phyloP scores from a whole-genome alignment of 176 grass and related monocot genomes.

The Canna indica region DNA sequence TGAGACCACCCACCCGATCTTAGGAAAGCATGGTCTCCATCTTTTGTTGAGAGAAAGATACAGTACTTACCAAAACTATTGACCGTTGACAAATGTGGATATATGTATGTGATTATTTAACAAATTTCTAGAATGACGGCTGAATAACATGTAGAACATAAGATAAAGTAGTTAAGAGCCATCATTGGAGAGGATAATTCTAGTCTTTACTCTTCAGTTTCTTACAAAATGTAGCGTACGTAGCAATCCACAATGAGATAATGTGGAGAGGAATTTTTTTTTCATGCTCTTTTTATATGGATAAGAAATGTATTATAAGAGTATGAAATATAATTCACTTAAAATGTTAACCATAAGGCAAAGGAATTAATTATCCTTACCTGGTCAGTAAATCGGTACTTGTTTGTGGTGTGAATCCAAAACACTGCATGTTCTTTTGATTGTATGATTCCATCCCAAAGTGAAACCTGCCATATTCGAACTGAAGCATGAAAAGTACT shows the following conservation, averaged over 20 bases:
- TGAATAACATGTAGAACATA: not conserved
- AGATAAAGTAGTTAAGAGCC: not conserved
- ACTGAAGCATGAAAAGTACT: not conserved
- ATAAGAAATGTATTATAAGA: no score
- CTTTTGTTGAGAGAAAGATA: no score
- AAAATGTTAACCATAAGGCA: not conserved
- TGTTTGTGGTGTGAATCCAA: slow-evolving; percentile 95
- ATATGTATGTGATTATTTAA: not conserved
- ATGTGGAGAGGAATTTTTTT: no score
- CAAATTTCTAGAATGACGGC: not conserved
- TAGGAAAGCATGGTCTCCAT: no score
- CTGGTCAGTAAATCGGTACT: slow-evolving; percentile 97
- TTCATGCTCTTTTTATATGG: no score
- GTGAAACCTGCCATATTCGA: slow-evolving; percentile 55
- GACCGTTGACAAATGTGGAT: no score
- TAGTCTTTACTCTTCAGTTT: not conserved
- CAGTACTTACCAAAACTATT: no score
- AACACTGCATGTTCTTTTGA: slow-evolving; percentile 79
- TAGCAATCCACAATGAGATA: not conserved
- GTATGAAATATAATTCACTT: slow-evolving; percentile 3
- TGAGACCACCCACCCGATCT: no score
- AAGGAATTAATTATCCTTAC: slow-evolving; percentile 19
- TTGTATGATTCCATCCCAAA: slow-evolving; percentile 99
- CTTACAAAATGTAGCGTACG: not conserved
- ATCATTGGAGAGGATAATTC: not conserved